These are phyloP conservation scores for Arachnomyces sp. DNA, from an alignment of 2,329 filamentous ascomycete genomes.

Conservation along the genomic window DNA sequence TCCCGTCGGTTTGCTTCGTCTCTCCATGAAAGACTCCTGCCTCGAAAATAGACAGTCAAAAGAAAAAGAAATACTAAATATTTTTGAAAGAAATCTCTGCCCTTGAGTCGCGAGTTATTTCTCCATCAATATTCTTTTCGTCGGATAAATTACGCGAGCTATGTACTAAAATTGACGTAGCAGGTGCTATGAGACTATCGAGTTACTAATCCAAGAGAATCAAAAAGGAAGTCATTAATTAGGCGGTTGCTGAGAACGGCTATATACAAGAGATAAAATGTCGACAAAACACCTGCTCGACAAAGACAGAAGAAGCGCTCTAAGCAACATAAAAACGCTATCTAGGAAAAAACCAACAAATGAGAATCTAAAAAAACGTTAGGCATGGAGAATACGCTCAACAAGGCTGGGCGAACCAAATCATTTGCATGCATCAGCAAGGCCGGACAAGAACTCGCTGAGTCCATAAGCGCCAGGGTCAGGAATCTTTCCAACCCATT, in stretches of 20 bases:
- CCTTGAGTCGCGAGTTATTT: no score
- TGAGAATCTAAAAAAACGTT: not conserved
- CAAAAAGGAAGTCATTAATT: no score
- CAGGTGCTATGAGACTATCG: no score
- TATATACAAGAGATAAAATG: not conserved
- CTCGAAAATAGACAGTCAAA: constrained; percentile 3
- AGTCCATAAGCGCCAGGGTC: constrained; percentile 75
- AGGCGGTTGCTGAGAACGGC: no score
- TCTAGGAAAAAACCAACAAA: no score
- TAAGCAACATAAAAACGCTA: not conserved
- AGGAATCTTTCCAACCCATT: constrained; percentile 64
- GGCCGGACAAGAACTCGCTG: constrained; percentile 70
- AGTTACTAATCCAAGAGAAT: no score
- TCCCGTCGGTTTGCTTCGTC: no score
- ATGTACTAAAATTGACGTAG: no score
- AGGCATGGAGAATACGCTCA: no score
- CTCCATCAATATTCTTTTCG: no score
- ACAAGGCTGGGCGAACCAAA: constrained; percentile 12
- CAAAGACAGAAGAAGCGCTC: not conserved
- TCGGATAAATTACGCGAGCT: no score
- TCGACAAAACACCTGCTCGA: not conserved
- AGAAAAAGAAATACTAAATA: constrained; percentile 7
- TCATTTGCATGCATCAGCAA: constrained; percentile 50
- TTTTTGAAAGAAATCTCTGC: constrained; percentile 6
- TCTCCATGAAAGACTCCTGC: no score